phyloP scores from a whole-genome alignment of 164 flowering plant species.

The Cinnamomum micranthum region DNA sequence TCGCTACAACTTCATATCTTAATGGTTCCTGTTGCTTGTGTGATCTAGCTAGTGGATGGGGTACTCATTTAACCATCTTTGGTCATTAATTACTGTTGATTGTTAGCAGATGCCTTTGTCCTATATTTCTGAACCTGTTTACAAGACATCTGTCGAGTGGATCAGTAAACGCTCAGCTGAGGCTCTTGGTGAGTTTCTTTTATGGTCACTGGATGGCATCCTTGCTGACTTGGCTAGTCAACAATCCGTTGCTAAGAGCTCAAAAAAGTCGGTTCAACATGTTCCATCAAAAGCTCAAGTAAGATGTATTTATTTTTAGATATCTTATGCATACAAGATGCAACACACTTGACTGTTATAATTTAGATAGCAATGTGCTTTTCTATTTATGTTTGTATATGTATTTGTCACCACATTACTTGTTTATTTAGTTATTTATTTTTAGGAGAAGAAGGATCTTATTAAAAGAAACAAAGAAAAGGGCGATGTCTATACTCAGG shows the following conservation, averaged over 20 bases:
- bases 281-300: conserved; percentile 85
- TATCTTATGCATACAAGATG: neutral
- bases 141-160: conserved; percentile 86
- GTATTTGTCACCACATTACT: neutral
- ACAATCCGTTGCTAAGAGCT: conserved; percentile 51
- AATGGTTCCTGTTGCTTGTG: neutral
- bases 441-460: no score
- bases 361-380: neutral
- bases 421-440: no score
- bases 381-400: neutral
- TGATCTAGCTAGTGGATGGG: neutral
- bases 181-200: conserved; percentile 62
- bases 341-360: neutral
- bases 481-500: no score
- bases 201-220: conserved; percentile 70
- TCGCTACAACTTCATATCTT: neutral
- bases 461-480: no score
- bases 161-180: conserved; percentile 54
- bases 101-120: conserved; percentile 63
- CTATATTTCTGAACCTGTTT: conserved; percentile 72
- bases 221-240: conserved; percentile 63
- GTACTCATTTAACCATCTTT: no score
- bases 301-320: neutral
- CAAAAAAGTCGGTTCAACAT: conserved; percentile 62
- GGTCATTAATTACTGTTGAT: neutral